Conservation (phyloP, 306 rosid genomes). For the Prunus mira region DNA sequence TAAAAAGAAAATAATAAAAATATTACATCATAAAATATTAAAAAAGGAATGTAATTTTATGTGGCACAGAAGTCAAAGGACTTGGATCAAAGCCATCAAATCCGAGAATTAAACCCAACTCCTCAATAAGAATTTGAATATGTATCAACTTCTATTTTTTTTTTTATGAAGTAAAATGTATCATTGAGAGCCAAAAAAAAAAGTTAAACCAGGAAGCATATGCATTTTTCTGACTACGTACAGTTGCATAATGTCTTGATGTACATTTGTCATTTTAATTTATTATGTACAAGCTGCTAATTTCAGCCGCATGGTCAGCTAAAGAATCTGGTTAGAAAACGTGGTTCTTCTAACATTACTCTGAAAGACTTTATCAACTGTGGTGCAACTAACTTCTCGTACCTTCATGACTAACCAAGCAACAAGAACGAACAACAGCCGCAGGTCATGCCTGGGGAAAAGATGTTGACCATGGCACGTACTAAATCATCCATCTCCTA, state of each 20-base stretch:
- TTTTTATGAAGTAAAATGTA: too few species aligned
- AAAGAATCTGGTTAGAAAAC: background rate
- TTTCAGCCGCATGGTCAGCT: background rate
- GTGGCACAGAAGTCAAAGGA: too few species aligned
- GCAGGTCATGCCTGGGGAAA: constrained; percentile 1
- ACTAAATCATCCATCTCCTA: background rate
- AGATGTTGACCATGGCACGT: constrained; percentile 1
- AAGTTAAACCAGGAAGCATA: background rate
- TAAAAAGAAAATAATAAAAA: too few species aligned
- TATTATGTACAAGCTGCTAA: background rate
- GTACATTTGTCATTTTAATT: background rate
- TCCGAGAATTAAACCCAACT: too few species aligned
- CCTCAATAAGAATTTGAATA: too few species aligned
- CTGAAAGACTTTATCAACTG: constrained; percentile 10
- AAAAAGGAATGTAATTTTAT: too few species aligned
- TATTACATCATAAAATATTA: too few species aligned
- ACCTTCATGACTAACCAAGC: background rate
- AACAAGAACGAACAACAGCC: background rate
- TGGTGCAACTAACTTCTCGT: constrained; percentile 16
- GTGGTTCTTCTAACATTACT: background rate
- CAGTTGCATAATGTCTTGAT: background rate
- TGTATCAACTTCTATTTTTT: too few species aligned
- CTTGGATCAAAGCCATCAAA: too few species aligned
- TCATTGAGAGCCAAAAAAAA: too few species aligned
- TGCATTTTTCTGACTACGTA: background rate